phyloP scores from a whole-genome alignment of 2,329 filamentous ascomycete genomes.

The Cryphonectria nitschkei region DNA sequence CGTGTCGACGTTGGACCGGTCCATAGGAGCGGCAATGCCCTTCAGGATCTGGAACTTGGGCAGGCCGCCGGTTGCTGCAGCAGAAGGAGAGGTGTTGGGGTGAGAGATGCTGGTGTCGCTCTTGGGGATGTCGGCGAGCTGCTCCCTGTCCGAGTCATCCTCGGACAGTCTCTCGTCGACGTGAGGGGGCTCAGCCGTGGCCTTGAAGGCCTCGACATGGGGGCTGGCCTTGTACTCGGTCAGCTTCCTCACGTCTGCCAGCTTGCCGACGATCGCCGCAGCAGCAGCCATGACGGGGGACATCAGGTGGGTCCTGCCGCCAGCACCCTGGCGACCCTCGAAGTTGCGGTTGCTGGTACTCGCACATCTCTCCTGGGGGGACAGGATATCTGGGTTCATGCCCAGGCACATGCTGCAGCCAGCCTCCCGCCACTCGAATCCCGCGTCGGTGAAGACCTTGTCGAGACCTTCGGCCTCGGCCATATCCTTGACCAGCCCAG shows the following conservation, averaged over 20 bases:
- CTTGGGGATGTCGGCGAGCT: constrained; percentile 61
- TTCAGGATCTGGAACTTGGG: constrained; percentile 83
- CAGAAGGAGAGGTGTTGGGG: constrained; percentile 62
- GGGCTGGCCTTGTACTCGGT: constrained; percentile 62
- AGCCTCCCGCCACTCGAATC: constrained; percentile 97
- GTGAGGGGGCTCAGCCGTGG: constrained; percentile 48
- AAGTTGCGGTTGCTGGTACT: constrained; percentile 98
- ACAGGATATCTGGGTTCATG: constrained; percentile 98
- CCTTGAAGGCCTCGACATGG: constrained; percentile 60
- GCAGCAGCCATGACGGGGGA: constrained; percentile 96
- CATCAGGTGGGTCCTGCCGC: constrained; percentile 91
- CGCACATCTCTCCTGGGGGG: constrained; percentile 89
- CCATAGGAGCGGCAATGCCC: constrained; percentile 85
- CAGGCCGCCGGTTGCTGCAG: constrained; percentile 64
- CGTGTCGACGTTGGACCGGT: constrained; percentile 93
- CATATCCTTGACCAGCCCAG: constrained; percentile 88
- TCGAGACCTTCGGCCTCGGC: constrained; percentile 92
- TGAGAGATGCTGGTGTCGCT: constrained; percentile 61
- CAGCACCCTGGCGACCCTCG: constrained; percentile 91
- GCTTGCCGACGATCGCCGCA: constrained; percentile 84
- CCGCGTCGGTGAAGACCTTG: constrained; percentile 87
- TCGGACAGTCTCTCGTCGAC: constrained; percentile 57
- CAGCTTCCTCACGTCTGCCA: constrained; percentile 87
- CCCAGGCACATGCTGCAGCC: constrained; percentile 99
- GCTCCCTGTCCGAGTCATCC: constrained; percentile 57